Base-by-base conservation (phyloP, 129 eudicot genomes). In the Chrysanthemum seticuspe region DNA sequence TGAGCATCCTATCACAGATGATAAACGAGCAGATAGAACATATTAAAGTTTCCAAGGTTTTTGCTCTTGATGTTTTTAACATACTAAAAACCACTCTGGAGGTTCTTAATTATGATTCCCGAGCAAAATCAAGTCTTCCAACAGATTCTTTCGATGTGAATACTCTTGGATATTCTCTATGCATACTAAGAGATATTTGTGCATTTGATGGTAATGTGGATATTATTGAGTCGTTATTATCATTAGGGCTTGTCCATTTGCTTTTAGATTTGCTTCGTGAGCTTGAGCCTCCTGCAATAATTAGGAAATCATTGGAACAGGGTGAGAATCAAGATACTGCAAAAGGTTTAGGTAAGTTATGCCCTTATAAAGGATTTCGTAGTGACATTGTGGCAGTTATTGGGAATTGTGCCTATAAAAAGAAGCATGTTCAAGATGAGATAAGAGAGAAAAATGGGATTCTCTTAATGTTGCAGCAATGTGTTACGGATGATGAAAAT, bases 281-380 rank as follows among this genome's bases (percentile, higher is more conserved):
- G 10, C 90, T 93, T 16, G 98, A 89, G 76, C 96, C 96, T 60
- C 98, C 98, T 14, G 27, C 89, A 58, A 78, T 77, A 21, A 81
- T 93, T 14, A 82, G 80, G 76, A 93, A 79, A 83, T 78, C 95
- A 18, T 11, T 78, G 70, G 67, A 71, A 58, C 73, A 65, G 2
- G 77, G 54, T 50, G 79, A 82, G 54, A 53, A 73, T 13, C 50
- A 73, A 53, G 85, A 83, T 58, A 75, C 81, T 16, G 61, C 44
- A 67, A 68, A 76, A 4, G 67, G 10, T 9, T 15, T 73, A 1
- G 79, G 78, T 29, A 92, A 87, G 61, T 14, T 66, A 36, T 87
- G 91, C 56, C 97, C 92, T 13, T 93, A 93, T 80, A 85, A 83
- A 82, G 98, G 98, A 16, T 93, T 87, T 18, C 86, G 96, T 9